Base-by-base conservation (phyloP, 192 early-diverging fungal genomes). In the Gryganskiella cystojenkinii region DNA sequence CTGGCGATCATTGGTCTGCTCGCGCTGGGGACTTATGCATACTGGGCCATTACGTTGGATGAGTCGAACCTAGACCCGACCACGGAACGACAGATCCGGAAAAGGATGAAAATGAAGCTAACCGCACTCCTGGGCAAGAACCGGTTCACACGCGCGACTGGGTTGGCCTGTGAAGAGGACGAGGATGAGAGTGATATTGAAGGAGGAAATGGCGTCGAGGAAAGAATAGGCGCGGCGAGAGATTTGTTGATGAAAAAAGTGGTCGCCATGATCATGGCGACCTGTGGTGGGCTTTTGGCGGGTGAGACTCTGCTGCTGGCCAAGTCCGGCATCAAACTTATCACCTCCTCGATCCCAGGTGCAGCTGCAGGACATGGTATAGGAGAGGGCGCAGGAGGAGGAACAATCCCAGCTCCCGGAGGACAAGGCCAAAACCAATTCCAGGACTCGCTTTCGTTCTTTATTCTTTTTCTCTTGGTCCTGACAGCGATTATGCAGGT, bases 271-370 rank as follows among this genome's bases (percentile, higher is more conserved):
- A 83, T 82, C 67, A 87, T 87, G 78, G 80, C 83, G 35, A 56
- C 83, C 0, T 83, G 82, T n/a, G 87, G 87, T 34, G 87, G 87
- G 9, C 51, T 89, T 19, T 59, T 89, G n/a, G 84, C 87, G 13
- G 86, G 85, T 50, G 81, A 89, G 47, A 89, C 87, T 1, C 65
- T 89, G 27, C 63, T 89, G 40, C 49, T 89, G 43, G 87, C 87
- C 47, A 89, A 89, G 64, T 84, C 83, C 28, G 87, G 87, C 20
- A 47, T 78, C 42, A 63, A 64, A 10, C 44, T 78, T 24, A 63
- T 78, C 3, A 64, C 56, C 2, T 78, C 66, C 8, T 57, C 66
- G 2, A 3, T 78, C 61, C 75, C 30, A 42, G 81, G 37, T 13
- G 37, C 37, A 9, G 37, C 7, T 13, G 5, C 37, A 40, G 37